Base-by-base conservation (phyloP, 768 basidiomycete genomes). In the Neoboletus brunneissimus region DNA sequence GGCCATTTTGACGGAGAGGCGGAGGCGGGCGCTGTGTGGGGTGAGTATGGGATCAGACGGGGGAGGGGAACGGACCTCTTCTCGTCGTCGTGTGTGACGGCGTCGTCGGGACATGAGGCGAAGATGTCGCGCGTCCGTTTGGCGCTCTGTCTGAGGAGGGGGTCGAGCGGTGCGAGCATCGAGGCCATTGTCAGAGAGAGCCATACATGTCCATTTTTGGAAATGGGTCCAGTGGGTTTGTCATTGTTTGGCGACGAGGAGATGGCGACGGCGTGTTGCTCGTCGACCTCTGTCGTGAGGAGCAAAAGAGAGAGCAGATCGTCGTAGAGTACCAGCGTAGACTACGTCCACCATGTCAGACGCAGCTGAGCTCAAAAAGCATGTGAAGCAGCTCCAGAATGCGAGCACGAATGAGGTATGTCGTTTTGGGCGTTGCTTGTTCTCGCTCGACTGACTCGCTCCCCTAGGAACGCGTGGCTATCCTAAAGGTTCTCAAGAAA, bases 1-100 rank as follows among this genome's bases (percentile, higher is more conserved):
- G 34, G 86, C 80, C 31, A 98, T 88, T 77, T 97, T 97, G 47
- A 90, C 84, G 3, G 92, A 79, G 35, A 97, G 72, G 35, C 87
- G 83, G 46, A 92, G 70, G 38, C 87, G 81, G n/a, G 85, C 77
- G 64, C 91, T 55, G 48, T 47, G 22, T 31, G 3, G 23, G 3
- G 35, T 51, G 32, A 51, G 44, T 7, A 12, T 0, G 34, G 3
- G 4, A 2, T 5, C 6, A 8, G n/a, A 2, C 3, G 1, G n/a
- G 25, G 9, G 7, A 41, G n/a, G n/a, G 12, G 4, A 18, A 62
- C 77, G 34, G 42, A 86, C 90, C 87, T 89, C 53, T 81, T 81
- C 64, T 90, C 88, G 38, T 91, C 89, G 34, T 89, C 89, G 55
- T 72, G 37, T 34, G 5, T 13, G 3, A 13, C 5, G 32, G 12